These are phyloP conservation scores for Penicillium mononematosum DNA, from an alignment of 495 filamentous ascomycete genomes.

Conservation along the genomic window DNA sequence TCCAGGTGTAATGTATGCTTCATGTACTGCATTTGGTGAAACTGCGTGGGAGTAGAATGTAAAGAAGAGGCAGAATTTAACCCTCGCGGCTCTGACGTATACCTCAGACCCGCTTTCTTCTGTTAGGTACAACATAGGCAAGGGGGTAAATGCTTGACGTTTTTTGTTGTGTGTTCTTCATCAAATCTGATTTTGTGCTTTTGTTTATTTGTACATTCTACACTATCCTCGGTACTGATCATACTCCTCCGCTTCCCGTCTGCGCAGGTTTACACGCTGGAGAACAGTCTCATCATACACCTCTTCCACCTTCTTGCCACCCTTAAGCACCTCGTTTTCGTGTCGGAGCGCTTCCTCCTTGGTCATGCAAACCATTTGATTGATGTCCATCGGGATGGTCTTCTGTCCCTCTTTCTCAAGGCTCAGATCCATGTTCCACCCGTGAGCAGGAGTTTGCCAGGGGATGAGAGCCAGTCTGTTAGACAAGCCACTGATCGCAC, in stretches of 20 bases:
- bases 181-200: not conserved
- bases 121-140: too few species aligned
- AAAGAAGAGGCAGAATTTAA: conserved; percentile 2
- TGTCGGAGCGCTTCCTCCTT: conserved; percentile 87
- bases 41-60: not conserved
- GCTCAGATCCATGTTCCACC: conserved; percentile 41
- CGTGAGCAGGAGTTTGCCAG: conserved; percentile 64
- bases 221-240: conserved; percentile 46
- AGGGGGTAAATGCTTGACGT: not conserved
- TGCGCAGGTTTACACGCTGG: conserved; percentile 59
- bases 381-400: conserved; percentile 58
- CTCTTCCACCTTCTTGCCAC: conserved; percentile 63
- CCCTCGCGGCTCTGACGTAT: conserved; percentile 5
- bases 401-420: conserved; percentile 65
- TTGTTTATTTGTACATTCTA: conserved; percentile 1
- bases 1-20: not conserved
- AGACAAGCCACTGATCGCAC: conserved; percentile 74
- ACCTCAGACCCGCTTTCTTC: not conserved
- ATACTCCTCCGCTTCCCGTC: conserved; percentile 59
- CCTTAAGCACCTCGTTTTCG: conserved; percentile 75
- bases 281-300: conserved; percentile 67
- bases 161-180: not conserved
- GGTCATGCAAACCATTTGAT: conserved; percentile 89
- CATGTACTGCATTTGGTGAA: not conserved
- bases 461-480: conserved; percentile 73